Percentiles rank a stretch among this genome's conserved stretches.
These are phyloP conservation scores for Eucalyptus pauciflora DNA, from an alignment of 345 rosid genomes.

Conservation along the genomic window DNA sequence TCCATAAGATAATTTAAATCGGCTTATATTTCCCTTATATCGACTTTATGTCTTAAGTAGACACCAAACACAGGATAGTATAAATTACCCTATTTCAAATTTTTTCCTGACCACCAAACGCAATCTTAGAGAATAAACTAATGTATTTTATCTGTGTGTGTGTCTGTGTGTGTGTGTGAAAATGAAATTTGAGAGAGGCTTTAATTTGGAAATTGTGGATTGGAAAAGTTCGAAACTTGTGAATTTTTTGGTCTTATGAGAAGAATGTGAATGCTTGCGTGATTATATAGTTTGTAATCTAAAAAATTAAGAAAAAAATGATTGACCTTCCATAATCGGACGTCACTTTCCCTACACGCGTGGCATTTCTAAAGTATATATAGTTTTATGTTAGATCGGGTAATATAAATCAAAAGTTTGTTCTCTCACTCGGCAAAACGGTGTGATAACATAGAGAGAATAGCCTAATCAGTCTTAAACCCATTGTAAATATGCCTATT, in stretches of 20 bases:
- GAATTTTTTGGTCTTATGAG: background rate
- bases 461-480: background rate
- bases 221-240: background rate
- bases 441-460: background rate
- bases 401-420: background rate
- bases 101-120: no score
- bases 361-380: background rate
- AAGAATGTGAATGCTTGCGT: background rate
- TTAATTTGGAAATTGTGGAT: background rate
- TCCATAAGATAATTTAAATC: no score
- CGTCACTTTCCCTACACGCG: background rate
- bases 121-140: no score
- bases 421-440: background rate
- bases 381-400: background rate
- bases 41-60: no score
- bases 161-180: background rate
- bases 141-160: no score
- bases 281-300: background rate
- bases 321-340: background rate
- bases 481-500: background rate
- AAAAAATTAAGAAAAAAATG: background rate
- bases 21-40: no score
- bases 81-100: no score
- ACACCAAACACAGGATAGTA: rapidly evolving
- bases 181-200: background rate